A percentile compares a stretch with the other conserved stretches of the same genome.
Evolutionary conservation across 495 filamentous ascomycete genomes (phyloP).

Genomic region (Tetracladium setigerum): DNA sequence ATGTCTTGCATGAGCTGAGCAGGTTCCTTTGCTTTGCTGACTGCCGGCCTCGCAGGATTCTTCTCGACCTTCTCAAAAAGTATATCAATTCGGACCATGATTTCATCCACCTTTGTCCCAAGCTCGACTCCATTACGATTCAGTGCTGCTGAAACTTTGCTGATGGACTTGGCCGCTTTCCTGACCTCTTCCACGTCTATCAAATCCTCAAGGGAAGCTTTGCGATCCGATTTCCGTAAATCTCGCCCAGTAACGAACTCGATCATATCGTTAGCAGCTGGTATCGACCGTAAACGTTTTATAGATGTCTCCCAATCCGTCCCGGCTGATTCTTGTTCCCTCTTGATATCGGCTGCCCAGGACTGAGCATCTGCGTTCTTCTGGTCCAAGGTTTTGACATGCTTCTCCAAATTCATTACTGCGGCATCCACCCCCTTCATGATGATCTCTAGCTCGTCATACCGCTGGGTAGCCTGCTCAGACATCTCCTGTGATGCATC

Average conservation of each 20-base stretch:
- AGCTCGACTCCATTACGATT: constrained; percentile 36
- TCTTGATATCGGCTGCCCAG: constrained; percentile 63
- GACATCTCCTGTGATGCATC: constrained; percentile 55
- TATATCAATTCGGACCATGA: constrained; percentile 37
- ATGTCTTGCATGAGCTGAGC: constrained; percentile 70
- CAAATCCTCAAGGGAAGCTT: constrained; percentile 59
- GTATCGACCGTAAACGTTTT: constrained; percentile 51
- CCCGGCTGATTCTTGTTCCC: constrained; percentile 60
- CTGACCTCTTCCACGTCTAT: constrained; percentile 59
- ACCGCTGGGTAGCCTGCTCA: constrained; percentile 34
- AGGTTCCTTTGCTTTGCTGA: constrained; percentile 33
- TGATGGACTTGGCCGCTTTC: constrained; percentile 49
- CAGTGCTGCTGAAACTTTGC: constrained; percentile 36
- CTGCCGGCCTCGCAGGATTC: constrained; percentile 27
- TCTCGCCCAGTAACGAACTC: constrained; percentile 45
- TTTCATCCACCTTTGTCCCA: constrained; percentile 34
- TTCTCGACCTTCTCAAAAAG: constrained; percentile 41
- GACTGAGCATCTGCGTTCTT: constrained; percentile 64
- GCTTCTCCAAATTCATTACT: constrained; percentile 71
- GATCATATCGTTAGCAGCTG: constrained; percentile 42
- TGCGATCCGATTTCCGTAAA: constrained; percentile 31
- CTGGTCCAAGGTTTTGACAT: constrained; percentile 64
- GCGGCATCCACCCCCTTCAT: constrained; percentile 67
- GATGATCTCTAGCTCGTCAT: constrained; percentile 64
- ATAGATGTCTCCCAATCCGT: constrained; percentile 64